Conservation (phyloP, 2,329 filamentous ascomycete species). For the Talaromyces sp. region DNA sequence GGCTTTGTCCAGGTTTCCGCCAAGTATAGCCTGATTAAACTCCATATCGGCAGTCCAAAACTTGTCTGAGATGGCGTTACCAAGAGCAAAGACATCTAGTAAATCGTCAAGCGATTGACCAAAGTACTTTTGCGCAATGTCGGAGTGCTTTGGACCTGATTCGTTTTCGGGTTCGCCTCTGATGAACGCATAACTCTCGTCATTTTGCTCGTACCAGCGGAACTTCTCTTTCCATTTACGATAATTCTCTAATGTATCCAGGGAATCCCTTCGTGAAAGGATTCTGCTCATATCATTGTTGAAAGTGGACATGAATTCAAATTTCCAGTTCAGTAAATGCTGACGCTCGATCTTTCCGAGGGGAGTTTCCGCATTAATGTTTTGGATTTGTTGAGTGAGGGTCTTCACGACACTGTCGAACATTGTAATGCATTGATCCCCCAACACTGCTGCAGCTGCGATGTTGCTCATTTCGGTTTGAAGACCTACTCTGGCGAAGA, state of each 20-base stretch:
- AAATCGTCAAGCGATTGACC: conserved; percentile 9
- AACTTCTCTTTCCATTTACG: conserved; percentile 8
- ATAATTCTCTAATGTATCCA: conserved; percentile 6
- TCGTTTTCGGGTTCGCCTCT: not conserved
- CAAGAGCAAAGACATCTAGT: conserved; percentile 1
- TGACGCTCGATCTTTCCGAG: conserved; percentile 19
- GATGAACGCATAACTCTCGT: conserved; percentile 10
- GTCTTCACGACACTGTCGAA: conserved; percentile 21
- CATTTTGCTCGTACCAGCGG: conserved; percentile 7
- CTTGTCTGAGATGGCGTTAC: conserved; percentile 1
- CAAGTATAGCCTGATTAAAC: conserved; percentile 4
- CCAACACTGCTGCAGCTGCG: conserved; percentile 18
- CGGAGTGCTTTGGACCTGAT: not conserved
- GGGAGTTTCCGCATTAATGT: conserved; percentile 12
- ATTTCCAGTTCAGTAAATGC: conserved; percentile 22
- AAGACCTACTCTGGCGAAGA: conserved; percentile 21
- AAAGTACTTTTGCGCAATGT: not conserved
- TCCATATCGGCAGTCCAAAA: conserved; percentile 11
- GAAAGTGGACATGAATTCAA: conserved; percentile 17
- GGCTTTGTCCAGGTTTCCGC: not conserved
- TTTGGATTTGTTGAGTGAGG: conserved; percentile 4
- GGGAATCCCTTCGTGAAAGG: not conserved
- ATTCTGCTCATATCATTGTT: not conserved
- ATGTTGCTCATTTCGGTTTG: conserved; percentile 25
- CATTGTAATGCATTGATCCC: conserved; percentile 23